Evolutionary conservation across 192 early-diverging fungal species (phyloP).

Genomic region (Umbelopsis sp.): DNA sequence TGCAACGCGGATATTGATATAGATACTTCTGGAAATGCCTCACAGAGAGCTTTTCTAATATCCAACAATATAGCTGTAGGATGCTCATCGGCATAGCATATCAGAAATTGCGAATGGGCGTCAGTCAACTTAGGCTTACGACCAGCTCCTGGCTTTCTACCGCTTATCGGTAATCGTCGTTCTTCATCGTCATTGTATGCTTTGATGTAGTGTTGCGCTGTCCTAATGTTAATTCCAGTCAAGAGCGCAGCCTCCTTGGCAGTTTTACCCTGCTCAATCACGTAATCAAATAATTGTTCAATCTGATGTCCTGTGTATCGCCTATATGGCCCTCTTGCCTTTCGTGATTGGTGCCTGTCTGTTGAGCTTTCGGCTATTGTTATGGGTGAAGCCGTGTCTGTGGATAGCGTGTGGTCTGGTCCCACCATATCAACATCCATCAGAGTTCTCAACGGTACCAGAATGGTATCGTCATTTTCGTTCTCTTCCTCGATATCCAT

Average conservation of each 20-base stretch:
- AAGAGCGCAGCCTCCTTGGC: no score
- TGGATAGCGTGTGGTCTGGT: neutral
- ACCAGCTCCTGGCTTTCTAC: no score
- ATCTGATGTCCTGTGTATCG: constrained; percentile 19
- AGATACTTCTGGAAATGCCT: no score
- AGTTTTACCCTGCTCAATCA: constrained; percentile 24
- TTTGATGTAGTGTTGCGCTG: no score
- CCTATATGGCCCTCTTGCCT: constrained; percentile 10
- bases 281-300: constrained; percentile 25
- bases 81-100: no score
- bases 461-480: neutral
- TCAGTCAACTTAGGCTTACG: constrained; percentile 18
- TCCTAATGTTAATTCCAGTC: no score
- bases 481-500: constrained; percentile 5
- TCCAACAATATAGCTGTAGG: no score
- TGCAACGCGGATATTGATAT: no score
- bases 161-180: no score
- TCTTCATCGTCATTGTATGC: no score
- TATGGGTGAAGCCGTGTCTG: neutral
- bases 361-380: neutral
- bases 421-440: constrained; percentile 9
- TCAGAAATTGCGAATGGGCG: constrained; percentile 10
- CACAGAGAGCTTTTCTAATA: no score
- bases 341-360: neutral
- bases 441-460: no score